Evolutionary conservation across 78 protist genomes (phyloP).

Genomic region (Guillardia theta): DNA sequence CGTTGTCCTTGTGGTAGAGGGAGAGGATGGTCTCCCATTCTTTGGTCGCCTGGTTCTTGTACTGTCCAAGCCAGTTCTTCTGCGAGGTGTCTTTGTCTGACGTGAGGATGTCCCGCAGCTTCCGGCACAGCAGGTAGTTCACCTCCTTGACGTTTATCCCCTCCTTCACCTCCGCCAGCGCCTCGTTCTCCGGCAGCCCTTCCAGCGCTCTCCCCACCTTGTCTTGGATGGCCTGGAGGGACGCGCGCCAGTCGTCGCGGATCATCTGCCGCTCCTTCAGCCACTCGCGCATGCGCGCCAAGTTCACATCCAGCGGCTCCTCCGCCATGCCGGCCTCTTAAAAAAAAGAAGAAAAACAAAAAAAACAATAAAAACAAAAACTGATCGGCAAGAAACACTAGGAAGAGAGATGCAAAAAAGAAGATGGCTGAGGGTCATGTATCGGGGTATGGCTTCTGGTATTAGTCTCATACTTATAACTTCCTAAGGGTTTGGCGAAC

Average conservation of each 20-base stretch:
- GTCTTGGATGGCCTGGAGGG: neutral
- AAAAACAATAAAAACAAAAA: no score
- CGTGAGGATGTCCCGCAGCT: neutral
- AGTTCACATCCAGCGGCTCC: neutral
- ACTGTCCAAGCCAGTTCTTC: constrained; percentile 20
- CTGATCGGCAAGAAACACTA: neutral
- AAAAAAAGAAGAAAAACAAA: no score
- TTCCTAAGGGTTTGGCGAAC: no score
- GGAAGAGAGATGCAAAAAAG: neutral
- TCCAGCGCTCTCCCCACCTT: neutral
- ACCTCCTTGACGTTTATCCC: neutral
- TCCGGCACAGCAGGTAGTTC: neutral
- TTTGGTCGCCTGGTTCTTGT: constrained; percentile 22
- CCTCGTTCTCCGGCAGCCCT: neutral
- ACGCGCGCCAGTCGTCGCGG: neutral
- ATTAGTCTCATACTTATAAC: no score
- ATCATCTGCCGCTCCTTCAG: neutral
- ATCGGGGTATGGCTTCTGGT: no score
- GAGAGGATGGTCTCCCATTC: constrained; percentile 2
- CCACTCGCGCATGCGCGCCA: neutral
- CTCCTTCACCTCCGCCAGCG: neutral
- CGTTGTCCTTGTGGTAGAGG: constrained; percentile 4
- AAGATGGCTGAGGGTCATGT: neutral
- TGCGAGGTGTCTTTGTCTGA: neutral
- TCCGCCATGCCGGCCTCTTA: neutral